phyloP scores from a whole-genome alignment of 2,329 filamentous ascomycete genomes.

The Colletotrichum cordylinicola region DNA sequence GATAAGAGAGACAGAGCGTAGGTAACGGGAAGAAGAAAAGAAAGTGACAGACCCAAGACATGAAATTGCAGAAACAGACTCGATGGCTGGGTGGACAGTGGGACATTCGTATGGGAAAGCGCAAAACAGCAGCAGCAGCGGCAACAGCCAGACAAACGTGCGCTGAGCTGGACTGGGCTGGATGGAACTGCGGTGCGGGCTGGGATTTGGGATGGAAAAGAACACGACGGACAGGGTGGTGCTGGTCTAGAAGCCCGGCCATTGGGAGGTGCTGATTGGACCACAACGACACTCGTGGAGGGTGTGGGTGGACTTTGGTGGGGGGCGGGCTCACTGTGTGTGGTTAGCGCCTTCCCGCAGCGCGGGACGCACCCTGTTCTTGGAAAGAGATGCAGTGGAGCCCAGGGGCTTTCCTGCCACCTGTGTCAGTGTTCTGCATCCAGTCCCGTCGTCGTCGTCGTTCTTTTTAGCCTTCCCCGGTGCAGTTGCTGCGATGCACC shows the following conservation, averaged over 20 bases:
- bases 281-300: no score
- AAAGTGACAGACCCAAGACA: background rate
- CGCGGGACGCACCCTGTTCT: conserved; percentile 17
- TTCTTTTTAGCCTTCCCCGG: background rate
- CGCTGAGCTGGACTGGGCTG: background rate
- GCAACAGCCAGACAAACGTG: background rate
- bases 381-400: conserved; percentile 2
- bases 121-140: background rate
- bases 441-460: background rate
- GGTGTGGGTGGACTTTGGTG: background rate
- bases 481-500: background rate
- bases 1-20: background rate
- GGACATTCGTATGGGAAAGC: conserved; percentile 5
- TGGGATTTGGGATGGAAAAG: background rate
- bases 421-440: background rate
- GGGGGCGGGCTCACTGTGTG: background rate
- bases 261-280: background rate
- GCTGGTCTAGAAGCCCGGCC: conserved; percentile 13
- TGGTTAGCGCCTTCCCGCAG: conserved; percentile 15
- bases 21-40: background rate
- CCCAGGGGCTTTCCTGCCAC: conserved; percentile 15
- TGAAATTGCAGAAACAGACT: background rate
- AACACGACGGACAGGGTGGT: conserved; percentile 4
- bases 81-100: background rate
- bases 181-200: background rate